Base-by-base conservation (phyloP, 306 rosid genomes). In the Alnus glutinosa region DNA sequence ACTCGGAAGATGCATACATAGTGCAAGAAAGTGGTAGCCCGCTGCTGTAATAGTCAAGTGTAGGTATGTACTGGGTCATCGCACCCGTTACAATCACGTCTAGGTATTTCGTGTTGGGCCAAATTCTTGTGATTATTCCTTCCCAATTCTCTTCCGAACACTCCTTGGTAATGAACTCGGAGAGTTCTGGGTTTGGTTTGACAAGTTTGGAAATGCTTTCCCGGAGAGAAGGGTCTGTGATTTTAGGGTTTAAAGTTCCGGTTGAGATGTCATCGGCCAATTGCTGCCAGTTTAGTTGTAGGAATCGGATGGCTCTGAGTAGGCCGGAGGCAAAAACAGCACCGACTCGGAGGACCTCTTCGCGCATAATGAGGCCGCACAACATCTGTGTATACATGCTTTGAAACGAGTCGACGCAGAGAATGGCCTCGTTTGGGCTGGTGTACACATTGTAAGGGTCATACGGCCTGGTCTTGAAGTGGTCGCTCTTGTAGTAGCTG, bases 71-170 rank as follows among this genome's bases (percentile, higher is more conserved):
- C 82, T 95, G 99, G 75, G 98, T 94, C 99, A 95, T 93, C 58
- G 99, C 98, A 44, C 99, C 99, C 0, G 98, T 95, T 12, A 95
- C 98, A 12, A 95, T 91, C 28, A 93, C 99, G 0, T 95, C 99
- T 0, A 95, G 92, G 70, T 88, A 95, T 55, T 89, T 95, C 0
- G 99, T 91, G 84, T 95, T 95, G 1, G 99, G 99, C 99, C 99
- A 95, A 50, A 95, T 89, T 36, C 98, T 78, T 0, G 88, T 82
- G 78, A 95, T 89, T n/a, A 95, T 93, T 1, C 94, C 77, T 6
- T 89, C 97, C 97, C 93, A 91, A 7, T 91, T 83, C 49, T 82
- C 96, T 0, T 83, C 84, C 0, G 76, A 76, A 18, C 99, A 95
- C 66, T 90, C 92, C 0, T 51, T 49, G 1, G 16, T 59, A 0